Base-by-base conservation (phyloP, 2,329 filamentous ascomycete species). In the Ophiosphaerella herpotricha region DNA sequence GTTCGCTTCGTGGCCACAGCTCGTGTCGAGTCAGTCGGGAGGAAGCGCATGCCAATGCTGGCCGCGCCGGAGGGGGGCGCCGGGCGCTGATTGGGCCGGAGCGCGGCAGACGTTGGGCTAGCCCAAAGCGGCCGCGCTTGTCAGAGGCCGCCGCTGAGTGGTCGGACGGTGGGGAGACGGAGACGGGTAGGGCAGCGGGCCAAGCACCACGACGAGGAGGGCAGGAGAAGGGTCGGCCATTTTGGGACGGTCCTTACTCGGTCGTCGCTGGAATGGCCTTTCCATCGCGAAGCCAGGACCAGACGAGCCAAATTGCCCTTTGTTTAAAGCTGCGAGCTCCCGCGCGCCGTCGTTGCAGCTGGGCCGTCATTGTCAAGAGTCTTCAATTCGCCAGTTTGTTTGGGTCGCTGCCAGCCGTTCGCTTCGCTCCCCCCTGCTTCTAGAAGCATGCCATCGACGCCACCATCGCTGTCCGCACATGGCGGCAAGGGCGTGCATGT, bases 401-500 rank as follows among this genome's bases (percentile, higher is more conserved):
- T 32, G 35, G 24, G 21, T 36, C 34, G 34, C 24, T 14, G 31
- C 8, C n/a, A 45, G 24, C 24, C 12, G n/a, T 16, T 21, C n/a
- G n/a, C 31, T n/a, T 32, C 11, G 23, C 23, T 29, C 43, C 36
- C 34, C 43, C 36, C 50, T 41, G 24, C 32, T 43, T 46, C 43
- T 13, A 38, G 26, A 35, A 57, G 33, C 14, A 71, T 70, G 64
- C 52, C 62, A 38, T 62, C 63, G 16, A 51, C 58, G 40, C 59
- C 55, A 41, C 45, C 50, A 13, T 67, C 62, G n/a, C 37, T 58
- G 24, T 60, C 66, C 18, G 50, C 47, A 26, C 39, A 52, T 23
- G 54, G 64, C 31, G 21, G 55, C 23, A 68, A 68, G 48, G 56
- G 26, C 11, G 26, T 11, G 18, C 18, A 49, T 51, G 74, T 58